phyloP scores from a whole-genome alignment of 257 asterid species.

The Mitragyna speciosa region DNA sequence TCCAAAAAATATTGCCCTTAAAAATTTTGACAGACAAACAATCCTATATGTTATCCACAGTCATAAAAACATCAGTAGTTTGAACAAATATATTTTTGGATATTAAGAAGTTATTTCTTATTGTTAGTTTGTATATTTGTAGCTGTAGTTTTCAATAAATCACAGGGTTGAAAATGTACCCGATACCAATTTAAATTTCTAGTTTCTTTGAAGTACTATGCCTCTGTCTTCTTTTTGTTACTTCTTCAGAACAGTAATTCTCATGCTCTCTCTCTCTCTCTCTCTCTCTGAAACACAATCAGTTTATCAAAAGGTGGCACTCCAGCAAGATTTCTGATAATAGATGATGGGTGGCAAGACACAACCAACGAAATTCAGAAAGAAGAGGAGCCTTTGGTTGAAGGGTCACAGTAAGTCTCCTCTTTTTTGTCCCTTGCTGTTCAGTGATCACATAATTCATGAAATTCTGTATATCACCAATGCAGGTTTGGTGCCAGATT shows the following conservation, averaged over 20 bases:
- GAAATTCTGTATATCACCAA: conserved; percentile 2
- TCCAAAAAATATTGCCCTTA: background rate
- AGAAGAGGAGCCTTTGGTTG: conserved; percentile 48
- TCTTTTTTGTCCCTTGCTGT: background rate
- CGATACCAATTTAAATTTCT: background rate
- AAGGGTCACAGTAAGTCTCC: conserved; percentile 57
- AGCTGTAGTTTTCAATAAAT: background rate
- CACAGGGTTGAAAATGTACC: background rate
- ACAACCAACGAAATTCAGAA: conserved; percentile 50
- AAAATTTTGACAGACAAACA: background rate
- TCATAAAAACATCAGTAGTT: too few relatives aligned
- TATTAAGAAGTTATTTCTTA: background rate
- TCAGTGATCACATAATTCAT: background rate
- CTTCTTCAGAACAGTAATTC: background rate
- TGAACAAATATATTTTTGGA: background rate
- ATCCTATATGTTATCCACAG: too few relatives aligned
- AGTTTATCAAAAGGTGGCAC: conserved; percentile 59
- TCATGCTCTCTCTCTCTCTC: background rate
- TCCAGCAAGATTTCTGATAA: conserved; percentile 57
- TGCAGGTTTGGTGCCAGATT: conserved; percentile 60
- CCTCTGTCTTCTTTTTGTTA: background rate
- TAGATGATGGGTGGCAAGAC: conserved; percentile 89
- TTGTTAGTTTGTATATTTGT: background rate
- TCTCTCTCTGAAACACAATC: background rate
- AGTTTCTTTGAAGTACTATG: background rate